Evolutionary conservation across 345 rosid genomes (phyloP).

Genomic region (Euphorbia lathyris): DNA sequence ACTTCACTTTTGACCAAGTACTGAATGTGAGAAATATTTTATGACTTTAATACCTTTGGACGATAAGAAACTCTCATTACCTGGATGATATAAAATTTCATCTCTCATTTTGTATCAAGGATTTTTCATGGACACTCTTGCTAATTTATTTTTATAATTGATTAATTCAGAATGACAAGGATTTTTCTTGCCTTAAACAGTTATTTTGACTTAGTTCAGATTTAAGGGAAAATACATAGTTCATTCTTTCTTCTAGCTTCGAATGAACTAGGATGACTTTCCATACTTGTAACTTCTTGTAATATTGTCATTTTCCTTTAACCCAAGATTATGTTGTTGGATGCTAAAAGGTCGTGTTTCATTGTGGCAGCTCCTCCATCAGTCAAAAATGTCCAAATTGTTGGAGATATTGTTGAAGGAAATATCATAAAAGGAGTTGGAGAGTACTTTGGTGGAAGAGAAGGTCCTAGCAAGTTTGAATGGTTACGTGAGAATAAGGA

Average conservation of each 20-base stretch:
- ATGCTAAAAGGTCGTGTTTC: conserved; percentile 20
- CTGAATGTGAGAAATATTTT: background rate
- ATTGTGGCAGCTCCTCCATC: conserved; percentile 85
- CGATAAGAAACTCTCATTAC: background rate
- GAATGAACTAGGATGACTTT: background rate
- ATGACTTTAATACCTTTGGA: background rate
- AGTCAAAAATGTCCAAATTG: conserved; percentile 60
- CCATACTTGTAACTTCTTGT: background rate
- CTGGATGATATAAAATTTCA: background rate
- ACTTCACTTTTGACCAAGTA: background rate
- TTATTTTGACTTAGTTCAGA: background rate
- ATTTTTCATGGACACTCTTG: background rate
- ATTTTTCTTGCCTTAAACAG: background rate
- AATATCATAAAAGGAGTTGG: conserved; percentile 71
- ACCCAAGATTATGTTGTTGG: background rate
- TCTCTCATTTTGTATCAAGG: background rate
- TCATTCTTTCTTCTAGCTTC: background rate
- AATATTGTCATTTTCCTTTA: background rate
- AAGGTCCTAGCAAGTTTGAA: conserved; percentile 96
- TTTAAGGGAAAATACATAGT: background rate
- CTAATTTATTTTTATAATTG: background rate
- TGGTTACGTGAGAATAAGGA: conserved; percentile 80
- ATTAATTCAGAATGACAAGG: background rate
- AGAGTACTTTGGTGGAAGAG: conserved; percentile 93
- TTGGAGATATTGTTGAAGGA: conserved; percentile 87